These are phyloP conservation scores for Zoysia matrella DNA, from an alignment of 202 grass and related monocot species.

Conservation along the genomic window DNA sequence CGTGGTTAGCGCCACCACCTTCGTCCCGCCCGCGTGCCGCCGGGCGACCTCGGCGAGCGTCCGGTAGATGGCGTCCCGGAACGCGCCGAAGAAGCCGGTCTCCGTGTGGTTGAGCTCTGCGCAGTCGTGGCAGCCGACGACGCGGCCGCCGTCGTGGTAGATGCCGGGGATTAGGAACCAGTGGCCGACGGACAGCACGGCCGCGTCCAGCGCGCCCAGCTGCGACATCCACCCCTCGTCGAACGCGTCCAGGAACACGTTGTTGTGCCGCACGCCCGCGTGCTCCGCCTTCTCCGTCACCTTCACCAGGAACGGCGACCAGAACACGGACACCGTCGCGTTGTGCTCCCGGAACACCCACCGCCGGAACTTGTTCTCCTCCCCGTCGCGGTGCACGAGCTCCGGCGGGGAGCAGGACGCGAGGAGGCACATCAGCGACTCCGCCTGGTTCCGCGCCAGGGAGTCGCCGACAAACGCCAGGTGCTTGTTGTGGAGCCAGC, in stretches of 20 bases:
- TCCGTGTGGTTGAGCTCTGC: slow-evolving; percentile 58
- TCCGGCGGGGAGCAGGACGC: slow-evolving; percentile 39
- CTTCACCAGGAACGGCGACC: slow-evolving; percentile 79
- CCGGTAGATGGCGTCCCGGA: slow-evolving; percentile 48
- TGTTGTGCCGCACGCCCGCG: slow-evolving; percentile 62
- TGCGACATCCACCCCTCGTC: slow-evolving; percentile 80
- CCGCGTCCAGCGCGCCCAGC: slow-evolving; percentile 48
- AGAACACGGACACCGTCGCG: slow-evolving; percentile 80
- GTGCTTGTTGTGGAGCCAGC: slow-evolving; percentile 57
- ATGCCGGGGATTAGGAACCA: slow-evolving; percentile 78
- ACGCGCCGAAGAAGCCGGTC: slow-evolving; percentile 64
- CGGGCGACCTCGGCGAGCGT: slow-evolving; percentile 52
- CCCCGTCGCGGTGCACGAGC: slow-evolving; percentile 50
- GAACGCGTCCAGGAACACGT: slow-evolving; percentile 66
- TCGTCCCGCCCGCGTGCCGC: background rate
- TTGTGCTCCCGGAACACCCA: slow-evolving; percentile 72
- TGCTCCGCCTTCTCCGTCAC: slow-evolving; percentile 34
- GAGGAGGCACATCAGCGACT: slow-evolving; percentile 89
- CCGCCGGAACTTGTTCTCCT: slow-evolving; percentile 57
- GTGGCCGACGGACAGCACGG: slow-evolving; percentile 63
- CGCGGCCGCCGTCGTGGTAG: slow-evolving; percentile 59
- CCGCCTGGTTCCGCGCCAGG: slow-evolving; percentile 82
- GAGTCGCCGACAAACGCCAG: slow-evolving; percentile 90
- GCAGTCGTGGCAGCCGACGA: slow-evolving; percentile 76
- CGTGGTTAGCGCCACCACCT: slow-evolving; percentile 59